These are phyloP conservation scores for Sugiyamaella japonica DNA, from an alignment of 1,139 yeast species.

Conservation along the genomic window DNA sequence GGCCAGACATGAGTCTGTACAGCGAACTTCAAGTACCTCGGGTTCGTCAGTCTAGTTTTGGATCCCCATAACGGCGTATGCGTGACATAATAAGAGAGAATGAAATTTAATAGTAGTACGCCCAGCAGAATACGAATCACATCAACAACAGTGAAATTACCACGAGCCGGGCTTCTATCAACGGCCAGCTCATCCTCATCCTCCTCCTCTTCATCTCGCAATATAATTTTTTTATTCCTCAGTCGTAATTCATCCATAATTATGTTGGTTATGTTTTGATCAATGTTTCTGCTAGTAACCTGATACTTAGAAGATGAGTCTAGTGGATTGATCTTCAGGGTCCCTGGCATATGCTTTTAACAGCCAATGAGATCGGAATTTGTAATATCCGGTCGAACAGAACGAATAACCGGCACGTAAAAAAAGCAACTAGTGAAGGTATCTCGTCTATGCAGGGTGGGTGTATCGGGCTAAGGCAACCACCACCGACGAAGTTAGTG, in stretches of 20 bases:
- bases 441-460: too few species aligned
- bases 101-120: slow-evolving; percentile 48
- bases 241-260: slow-evolving; percentile 4
- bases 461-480: too few species aligned
- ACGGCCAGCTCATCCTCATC: neutral
- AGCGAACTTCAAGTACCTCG: slow-evolving; percentile 44
- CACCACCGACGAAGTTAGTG: too few species aligned
- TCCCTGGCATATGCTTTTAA: neutral
- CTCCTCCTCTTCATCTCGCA: slow-evolving; percentile 7
- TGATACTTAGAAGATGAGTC: neutral
- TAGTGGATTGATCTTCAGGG: neutral
- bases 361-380: neutral
- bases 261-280: neutral
- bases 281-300: neutral
- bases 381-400: neutral
- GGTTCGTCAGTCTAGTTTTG: slow-evolving; percentile 53
- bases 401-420: neutral
- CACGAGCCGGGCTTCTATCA: slow-evolving; percentile 9
- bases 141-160: slow-evolving; percentile 41
- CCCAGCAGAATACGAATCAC: slow-evolving; percentile 51
- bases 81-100: slow-evolving; percentile 43
- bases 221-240: slow-evolving; percentile 7
- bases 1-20: slow-evolving; percentile 32
- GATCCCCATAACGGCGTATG: slow-evolving; percentile 45
- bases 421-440: neutral